Evolutionary conservation across 129 eudicot genomes (phyloP), one percentile per base, ranked within the genome.

Genomic region (carrot (Daucus carota)): DNA sequence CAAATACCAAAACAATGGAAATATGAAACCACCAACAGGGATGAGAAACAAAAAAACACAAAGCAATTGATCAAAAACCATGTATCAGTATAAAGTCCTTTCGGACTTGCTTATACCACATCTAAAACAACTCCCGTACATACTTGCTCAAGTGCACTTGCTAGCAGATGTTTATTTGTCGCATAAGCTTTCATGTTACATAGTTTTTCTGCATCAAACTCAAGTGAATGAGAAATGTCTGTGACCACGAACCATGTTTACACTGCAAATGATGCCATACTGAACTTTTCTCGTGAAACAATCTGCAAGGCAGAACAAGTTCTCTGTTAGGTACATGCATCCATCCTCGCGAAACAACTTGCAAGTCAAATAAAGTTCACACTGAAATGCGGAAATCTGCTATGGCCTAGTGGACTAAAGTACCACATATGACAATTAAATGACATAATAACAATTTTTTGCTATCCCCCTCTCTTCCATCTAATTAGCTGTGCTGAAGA

Each of bases 211-310:
- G 89, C 65, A 73, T 48, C 80, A 41, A 76, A n/a, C 14, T 63
- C 20, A 70, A 86, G 50, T 32, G 87, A 42, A 77, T 75, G 63
- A 47, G 77, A 75, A 34, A 63, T 16, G 52, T 82, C 84, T 3
- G n/a, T n/a, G n/a, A n/a, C n/a, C n/a, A n/a, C 89, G 77, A 52
- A 90, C 86, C 97, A 88, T 82, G 54, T 83, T 91, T 94, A 77
- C 98, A 94, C 83, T 91, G 80, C 54, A 94, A 84, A 18, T 85
- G 85, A 71, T 94, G 93, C 89, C 90, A 89, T 74, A 86, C 93
- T 32, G 93, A 92, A 47, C 90, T 86, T 83, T 89, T 93, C 81
- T 86, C 96, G 41, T 82, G 90, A 71, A 89, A 94, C 78, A 87
- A 82, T 70, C 97, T 94, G 87, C 84, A 79, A 32, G 46, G 3